Conservation (phyloP, 2,329 filamentous ascomycete genomes). For the Epichloe elymi region DNA sequence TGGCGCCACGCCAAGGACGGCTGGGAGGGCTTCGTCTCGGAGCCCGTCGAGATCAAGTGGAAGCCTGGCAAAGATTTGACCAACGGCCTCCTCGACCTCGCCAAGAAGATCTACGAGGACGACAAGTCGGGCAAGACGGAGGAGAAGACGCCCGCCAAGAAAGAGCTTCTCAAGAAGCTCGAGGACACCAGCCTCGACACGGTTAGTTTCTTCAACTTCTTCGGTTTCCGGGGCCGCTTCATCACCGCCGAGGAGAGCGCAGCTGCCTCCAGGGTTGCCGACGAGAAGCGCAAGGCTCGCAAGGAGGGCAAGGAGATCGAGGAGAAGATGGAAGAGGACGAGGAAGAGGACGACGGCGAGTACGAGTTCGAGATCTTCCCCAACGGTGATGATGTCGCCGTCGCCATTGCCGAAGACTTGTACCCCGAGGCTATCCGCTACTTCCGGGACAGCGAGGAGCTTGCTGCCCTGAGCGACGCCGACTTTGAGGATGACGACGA, state of each 20-base stretch:
- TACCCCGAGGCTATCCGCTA: constrained; percentile 83
- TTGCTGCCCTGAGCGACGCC: constrained; percentile 51
- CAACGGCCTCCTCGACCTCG: constrained; percentile 62
- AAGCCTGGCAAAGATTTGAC: constrained; percentile 72
- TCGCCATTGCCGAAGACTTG: constrained; percentile 72
- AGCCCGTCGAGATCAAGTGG: constrained; percentile 82
- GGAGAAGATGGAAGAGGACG: constrained; percentile 32
- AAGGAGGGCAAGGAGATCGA: constrained; percentile 38
- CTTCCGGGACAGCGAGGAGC: constrained; percentile 59
- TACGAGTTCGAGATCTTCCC: constrained; percentile 74
- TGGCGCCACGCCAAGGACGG: constrained; percentile 56
- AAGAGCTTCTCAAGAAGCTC: constrained; percentile 40
- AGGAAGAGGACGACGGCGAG: constrained; percentile 49
- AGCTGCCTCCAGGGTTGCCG: constrained; percentile 46
- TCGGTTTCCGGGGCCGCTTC: constrained; percentile 61
- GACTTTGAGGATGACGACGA: constrained; percentile 48
- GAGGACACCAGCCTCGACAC: constrained; percentile 49
- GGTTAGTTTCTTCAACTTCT: constrained; percentile 79
- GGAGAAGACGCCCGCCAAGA: constrained; percentile 33
- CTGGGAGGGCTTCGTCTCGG: constrained; percentile 69
- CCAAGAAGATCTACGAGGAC: constrained; percentile 53
- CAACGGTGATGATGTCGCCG: constrained; percentile 71
- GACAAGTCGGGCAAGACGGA: constrained; percentile 30
- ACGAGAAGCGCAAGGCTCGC: constrained; percentile 38
- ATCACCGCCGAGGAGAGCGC: constrained; percentile 61